Evolutionary conservation across 2,329 filamentous ascomycete species (phyloP).

Genomic region (Fusarium circinatum): DNA sequence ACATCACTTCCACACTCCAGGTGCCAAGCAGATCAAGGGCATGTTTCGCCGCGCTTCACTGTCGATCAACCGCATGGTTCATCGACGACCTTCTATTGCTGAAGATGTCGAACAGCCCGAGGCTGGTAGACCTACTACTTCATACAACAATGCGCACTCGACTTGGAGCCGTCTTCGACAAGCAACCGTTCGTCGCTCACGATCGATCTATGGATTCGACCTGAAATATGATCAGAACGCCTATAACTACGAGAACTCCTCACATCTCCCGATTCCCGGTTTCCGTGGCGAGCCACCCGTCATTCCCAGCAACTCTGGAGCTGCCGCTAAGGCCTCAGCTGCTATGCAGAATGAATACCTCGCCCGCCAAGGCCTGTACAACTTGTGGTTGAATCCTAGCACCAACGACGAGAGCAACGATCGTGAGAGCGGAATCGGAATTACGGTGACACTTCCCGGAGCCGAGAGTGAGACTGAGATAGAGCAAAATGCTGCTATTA

Average conservation of each 20-base stretch:
- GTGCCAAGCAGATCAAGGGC: conserved; percentile 55
- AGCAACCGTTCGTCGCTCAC: conserved; percentile 61
- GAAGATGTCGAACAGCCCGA: conserved; percentile 39
- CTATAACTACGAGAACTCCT: conserved; percentile 44
- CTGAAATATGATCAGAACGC: conserved; percentile 36
- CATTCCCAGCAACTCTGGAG: conserved; percentile 68
- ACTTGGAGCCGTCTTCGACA: conserved; percentile 64
- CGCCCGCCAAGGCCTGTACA: conserved; percentile 50
- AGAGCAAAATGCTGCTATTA: conserved; percentile 55
- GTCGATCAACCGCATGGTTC: conserved; percentile 63
- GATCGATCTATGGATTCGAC: conserved; percentile 57
- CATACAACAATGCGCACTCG: conserved; percentile 53
- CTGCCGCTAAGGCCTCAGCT: conserved; percentile 69
- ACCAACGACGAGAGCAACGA: conserved; percentile 63
- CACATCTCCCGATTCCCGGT: conserved; percentile 57
- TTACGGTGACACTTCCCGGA: conserved; percentile 60
- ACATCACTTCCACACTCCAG: conserved; percentile 42
- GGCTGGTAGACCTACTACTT: conserved; percentile 55
- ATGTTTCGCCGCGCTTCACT: conserved; percentile 66
- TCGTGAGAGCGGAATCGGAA: conserved; percentile 72
- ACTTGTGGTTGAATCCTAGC: conserved; percentile 55
- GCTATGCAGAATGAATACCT: conserved; percentile 67
- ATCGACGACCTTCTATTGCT: conserved; percentile 57
- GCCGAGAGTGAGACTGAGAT: conserved; percentile 47
- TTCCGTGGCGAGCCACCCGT: conserved; percentile 65